These are phyloP conservation scores for Leccinum variicolor DNA, from an alignment of 768 basidiomycete species.

Conservation along the genomic window DNA sequence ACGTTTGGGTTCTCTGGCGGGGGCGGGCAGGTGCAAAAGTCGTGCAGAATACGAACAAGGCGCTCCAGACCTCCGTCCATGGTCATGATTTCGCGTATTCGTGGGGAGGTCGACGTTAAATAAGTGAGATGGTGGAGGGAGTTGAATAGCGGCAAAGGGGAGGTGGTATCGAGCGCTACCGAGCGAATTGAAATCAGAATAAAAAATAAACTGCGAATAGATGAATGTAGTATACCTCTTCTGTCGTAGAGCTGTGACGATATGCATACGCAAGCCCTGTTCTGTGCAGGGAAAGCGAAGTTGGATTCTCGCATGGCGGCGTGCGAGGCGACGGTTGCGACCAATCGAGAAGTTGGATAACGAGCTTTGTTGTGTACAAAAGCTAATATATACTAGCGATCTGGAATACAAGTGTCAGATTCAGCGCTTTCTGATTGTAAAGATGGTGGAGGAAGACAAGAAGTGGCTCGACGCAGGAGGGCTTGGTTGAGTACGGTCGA, in stretches of 20 bases:
- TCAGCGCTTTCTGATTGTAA: not conserved
- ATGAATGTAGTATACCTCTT: slow-evolving; percentile 57
- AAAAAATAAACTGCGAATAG: slow-evolving; percentile 1
- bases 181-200: slow-evolving; percentile 4
- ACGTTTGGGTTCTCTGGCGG: slow-evolving; percentile 74
- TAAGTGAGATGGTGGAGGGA: slow-evolving; percentile 95
- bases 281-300: slow-evolving; percentile 92
- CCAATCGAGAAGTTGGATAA: slow-evolving; percentile 19
- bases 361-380: not conserved
- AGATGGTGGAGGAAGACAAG: slow-evolving; percentile 8
- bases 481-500: slow-evolving; percentile 29
- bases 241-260: slow-evolving; percentile 93
- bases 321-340: slow-evolving; percentile 17
- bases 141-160: slow-evolving; percentile 75
- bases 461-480: slow-evolving; percentile 16
- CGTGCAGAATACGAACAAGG: slow-evolving; percentile 86
- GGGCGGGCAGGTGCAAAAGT: slow-evolving; percentile 81
- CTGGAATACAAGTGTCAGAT: not conserved
- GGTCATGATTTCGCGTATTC: slow-evolving; percentile 98
- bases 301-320: slow-evolving; percentile 85
- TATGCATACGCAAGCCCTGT: slow-evolving; percentile 92
- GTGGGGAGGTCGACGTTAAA: slow-evolving; percentile 94
- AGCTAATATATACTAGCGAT: not conserved
- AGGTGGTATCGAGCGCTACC: slow-evolving; percentile 51
- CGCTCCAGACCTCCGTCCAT: slow-evolving; percentile 97